phyloP scores from a whole-genome alignment of 2,329 filamentous ascomycete genomes.

The Chaetomium globosum region DNA sequence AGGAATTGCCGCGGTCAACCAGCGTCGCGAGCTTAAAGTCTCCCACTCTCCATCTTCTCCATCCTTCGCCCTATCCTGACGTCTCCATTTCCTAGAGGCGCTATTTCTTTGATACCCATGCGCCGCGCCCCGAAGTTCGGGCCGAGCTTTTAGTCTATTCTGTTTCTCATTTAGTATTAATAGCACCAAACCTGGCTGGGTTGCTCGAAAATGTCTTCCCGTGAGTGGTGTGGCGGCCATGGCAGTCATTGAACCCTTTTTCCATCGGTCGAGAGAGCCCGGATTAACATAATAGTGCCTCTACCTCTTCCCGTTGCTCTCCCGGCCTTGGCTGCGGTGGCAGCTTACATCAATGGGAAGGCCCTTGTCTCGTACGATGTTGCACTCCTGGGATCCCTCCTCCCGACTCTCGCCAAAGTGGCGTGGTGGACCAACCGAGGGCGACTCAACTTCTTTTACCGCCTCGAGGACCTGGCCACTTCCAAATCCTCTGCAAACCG shows the following conservation, averaged over 20 bases:
- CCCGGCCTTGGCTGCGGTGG: constrained; percentile 64
- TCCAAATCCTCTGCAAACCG: constrained; percentile 54
- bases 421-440: constrained; percentile 57
- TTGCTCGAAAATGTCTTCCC: constrained; percentile 26
- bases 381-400: constrained; percentile 57
- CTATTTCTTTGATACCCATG: constrained; percentile 1
- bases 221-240: constrained; percentile 25
- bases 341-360: constrained; percentile 80
- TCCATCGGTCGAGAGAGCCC: neutral
- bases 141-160: neutral
- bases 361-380: constrained; percentile 68
- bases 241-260: neutral
- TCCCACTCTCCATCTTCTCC: neutral
- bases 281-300: constrained; percentile 17
- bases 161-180: neutral
- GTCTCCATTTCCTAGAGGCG: neutral
- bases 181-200: neutral
- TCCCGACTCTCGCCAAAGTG: constrained; percentile 50
- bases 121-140: neutral
- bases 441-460: constrained; percentile 72
- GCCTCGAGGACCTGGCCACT: constrained; percentile 67
- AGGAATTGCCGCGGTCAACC: constrained; percentile 15
- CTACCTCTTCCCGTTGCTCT: constrained; percentile 57
- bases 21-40: too few species aligned
- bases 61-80: neutral